A percentile compares a stretch with the other conserved stretches of the same genome.
Evolutionary conservation across 2,329 filamentous ascomycete genomes (phyloP).

Genomic region (Apiospora malaysiana): DNA sequence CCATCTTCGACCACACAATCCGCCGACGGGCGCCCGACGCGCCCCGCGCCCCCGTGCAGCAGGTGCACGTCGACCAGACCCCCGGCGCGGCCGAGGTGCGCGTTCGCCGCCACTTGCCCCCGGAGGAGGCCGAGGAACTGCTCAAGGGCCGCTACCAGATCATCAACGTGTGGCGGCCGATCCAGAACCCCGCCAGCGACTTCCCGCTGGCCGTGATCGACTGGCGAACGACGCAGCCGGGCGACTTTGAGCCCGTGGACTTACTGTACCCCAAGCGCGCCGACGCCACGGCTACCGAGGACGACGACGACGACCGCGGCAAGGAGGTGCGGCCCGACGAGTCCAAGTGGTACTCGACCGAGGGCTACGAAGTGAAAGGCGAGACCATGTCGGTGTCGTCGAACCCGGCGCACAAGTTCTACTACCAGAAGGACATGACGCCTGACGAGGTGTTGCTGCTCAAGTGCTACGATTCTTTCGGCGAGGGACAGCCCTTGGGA

Average conservation of each 20-base stretch:
- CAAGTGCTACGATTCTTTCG: slow-evolving; percentile 60
- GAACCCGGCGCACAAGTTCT: slow-evolving; percentile 65
- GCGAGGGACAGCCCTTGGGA: slow-evolving; percentile 42
- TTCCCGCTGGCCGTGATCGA: slow-evolving; percentile 70
- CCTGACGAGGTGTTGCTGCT: slow-evolving; percentile 54
- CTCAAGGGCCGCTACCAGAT: slow-evolving; percentile 66
- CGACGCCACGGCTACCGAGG: background rate
- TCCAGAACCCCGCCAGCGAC: slow-evolving; percentile 65
- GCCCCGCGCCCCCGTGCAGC: slow-evolving; percentile 69
- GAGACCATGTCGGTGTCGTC: slow-evolving; percentile 67
- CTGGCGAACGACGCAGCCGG: slow-evolving; percentile 62
- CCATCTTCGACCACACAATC: slow-evolving; percentile 77
- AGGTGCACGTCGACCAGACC: slow-evolving; percentile 76
- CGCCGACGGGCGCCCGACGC: slow-evolving; percentile 59
- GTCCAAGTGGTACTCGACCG: slow-evolving; percentile 46
- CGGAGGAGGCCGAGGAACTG: slow-evolving; percentile 60
- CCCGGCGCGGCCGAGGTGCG: slow-evolving; percentile 64
- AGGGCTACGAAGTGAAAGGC: slow-evolving; percentile 65
- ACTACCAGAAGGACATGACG: slow-evolving; percentile 72
- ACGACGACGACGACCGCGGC: slow-evolving; percentile 23
- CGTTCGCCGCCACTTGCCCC: slow-evolving; percentile 64
- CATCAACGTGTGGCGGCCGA: slow-evolving; percentile 75
- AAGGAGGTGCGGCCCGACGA: slow-evolving; percentile 24
- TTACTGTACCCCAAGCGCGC: slow-evolving; percentile 63
- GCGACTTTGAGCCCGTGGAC: slow-evolving; percentile 65